phyloP scores from a whole-genome alignment of 2,329 filamentous ascomycete genomes.

The Aspergillus jensenii region DNA sequence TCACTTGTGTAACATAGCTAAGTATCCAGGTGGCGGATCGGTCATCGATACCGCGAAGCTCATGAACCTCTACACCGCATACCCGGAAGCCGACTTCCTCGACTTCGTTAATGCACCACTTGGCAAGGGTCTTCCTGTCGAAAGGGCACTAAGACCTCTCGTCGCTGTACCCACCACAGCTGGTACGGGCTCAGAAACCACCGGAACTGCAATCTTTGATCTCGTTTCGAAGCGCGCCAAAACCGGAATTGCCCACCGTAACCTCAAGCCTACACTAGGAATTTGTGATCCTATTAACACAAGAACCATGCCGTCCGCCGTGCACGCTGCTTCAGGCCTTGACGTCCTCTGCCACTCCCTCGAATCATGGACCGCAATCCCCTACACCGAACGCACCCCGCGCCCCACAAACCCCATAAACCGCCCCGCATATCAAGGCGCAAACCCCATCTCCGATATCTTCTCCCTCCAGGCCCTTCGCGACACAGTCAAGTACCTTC shows the following conservation, averaged over 20 bases:
- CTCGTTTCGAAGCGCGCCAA: slow-evolving; percentile 86
- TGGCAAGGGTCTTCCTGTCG: slow-evolving; percentile 77
- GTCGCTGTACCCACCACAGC: slow-evolving; percentile 84
- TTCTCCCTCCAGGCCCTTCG: slow-evolving; percentile 86
- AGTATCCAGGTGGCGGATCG: slow-evolving; percentile 65
- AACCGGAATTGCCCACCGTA: slow-evolving; percentile 92
- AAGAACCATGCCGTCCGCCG: slow-evolving; percentile 89
- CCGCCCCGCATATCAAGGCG: slow-evolving; percentile 91
- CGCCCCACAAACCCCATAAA: slow-evolving; percentile 86
- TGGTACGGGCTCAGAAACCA: slow-evolving; percentile 89
- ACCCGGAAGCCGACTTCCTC: slow-evolving; percentile 88
- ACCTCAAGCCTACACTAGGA: slow-evolving; percentile 90
- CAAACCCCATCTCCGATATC: slow-evolving; percentile 96
- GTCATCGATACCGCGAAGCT: slow-evolving; percentile 98
- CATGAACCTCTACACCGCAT: slow-evolving; percentile 94
- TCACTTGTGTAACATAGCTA: slow-evolving; percentile 5
- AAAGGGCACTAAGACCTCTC: slow-evolving; percentile 68
- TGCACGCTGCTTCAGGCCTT: slow-evolving; percentile 86
- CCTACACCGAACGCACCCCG: slow-evolving; percentile 81
- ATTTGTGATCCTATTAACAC: slow-evolving; percentile 89
- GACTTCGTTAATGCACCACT: slow-evolving; percentile 97
- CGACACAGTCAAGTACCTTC: slow-evolving; percentile 87
- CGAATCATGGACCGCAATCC: slow-evolving; percentile 97
- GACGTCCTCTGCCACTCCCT: slow-evolving; percentile 95
- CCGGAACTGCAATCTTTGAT: slow-evolving; percentile 97